Evolutionary conservation across 768 basidiomycete genomes (phyloP), one percentile per base, ranked within the genome.

Genomic region (Trametes elegans): DNA sequence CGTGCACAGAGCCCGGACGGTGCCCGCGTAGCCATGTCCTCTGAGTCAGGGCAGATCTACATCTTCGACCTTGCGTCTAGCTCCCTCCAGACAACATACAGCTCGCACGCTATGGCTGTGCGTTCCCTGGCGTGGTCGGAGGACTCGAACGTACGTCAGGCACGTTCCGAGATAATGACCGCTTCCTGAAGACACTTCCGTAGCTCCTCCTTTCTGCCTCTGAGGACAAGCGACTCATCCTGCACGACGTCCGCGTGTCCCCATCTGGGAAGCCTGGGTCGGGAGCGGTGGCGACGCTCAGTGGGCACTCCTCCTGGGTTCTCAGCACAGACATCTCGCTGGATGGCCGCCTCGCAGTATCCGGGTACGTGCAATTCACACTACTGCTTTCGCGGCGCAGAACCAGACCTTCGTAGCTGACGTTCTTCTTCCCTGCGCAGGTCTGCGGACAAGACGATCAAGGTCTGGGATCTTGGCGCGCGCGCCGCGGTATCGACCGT

Each of bases 291-390:
- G 91, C 94, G 13, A 85, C 91, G 9, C 76, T 98, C 60, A 81
- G 83, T 5, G 94, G 94, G 0, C 94, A 98, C 68, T 80, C 90
- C 0, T 94, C 93, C 9, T 96, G 95, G 93, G 90, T 93, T 2
- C 77, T 98, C 32, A 87, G 84, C 63, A 76, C 84, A 7, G 88
- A 91, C 63, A 82, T 94, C 36, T 88, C 90, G 26, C 89, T 86
- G 9, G 93, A 95, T 67, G 84, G 84, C 7, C 80, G 84, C 45
- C 78, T 93, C 18, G 88, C 84, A 13, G 77, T 90, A 16, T 92
- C 90, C 52, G 92, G 93, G 90, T 92, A 68, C 55, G 79, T 71
- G 6, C 21, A 7, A 5, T 13, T 28, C 2, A 13, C n/a, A 32
- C 39, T 11, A n/a, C 10, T 41, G 21, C 40, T 32, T 23, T 7